These are phyloP conservation scores for Thalassiosira hispida DNA, from an alignment of 352 stramenopile genomes.

Conservation along the genomic window DNA sequence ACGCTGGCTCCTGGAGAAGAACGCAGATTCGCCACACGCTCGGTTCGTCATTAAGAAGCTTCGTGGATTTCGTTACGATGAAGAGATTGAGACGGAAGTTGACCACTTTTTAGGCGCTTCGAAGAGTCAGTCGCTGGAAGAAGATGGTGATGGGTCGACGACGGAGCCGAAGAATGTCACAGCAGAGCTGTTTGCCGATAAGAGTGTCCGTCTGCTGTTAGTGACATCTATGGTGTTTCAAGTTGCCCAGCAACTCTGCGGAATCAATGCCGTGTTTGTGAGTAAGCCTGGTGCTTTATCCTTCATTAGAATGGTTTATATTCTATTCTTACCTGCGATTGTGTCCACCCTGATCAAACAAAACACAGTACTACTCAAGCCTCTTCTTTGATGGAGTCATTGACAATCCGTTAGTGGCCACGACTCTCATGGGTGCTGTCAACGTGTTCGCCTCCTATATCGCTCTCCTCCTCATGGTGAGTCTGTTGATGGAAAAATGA, in stretches of 20 bases:
- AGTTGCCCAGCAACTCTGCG: slow-evolving; percentile 86
- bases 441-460: slow-evolving; percentile 88
- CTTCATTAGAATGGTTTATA: too few species aligned
- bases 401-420: slow-evolving; percentile 85
- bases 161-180: slow-evolving; percentile 45
- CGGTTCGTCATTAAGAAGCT: slow-evolving; percentile 86
- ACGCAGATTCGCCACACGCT: slow-evolving; percentile 72
- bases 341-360: too few species aligned
- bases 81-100: slow-evolving; percentile 86
- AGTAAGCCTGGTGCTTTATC: too few species aligned
- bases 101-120: slow-evolving; percentile 70
- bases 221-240: slow-evolving; percentile 80
- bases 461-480: slow-evolving; percentile 86
- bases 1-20: slow-evolving; percentile 80
- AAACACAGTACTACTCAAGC: slow-evolving; percentile 90
- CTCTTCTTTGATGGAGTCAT: slow-evolving; percentile 88
- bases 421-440: slow-evolving; percentile 84
- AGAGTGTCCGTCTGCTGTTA: slow-evolving; percentile 66
- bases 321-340: too few species aligned
- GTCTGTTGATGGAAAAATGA: too few species aligned
- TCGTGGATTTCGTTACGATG: slow-evolving; percentile 82
- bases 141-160: neutral
- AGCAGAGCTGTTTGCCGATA: slow-evolving; percentile 71
- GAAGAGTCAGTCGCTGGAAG: slow-evolving; percentile 27
- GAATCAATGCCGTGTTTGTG: neutral